phyloP scores from a whole-genome alignment of 768 basidiomycete species.

The Trametes maxima region DNA sequence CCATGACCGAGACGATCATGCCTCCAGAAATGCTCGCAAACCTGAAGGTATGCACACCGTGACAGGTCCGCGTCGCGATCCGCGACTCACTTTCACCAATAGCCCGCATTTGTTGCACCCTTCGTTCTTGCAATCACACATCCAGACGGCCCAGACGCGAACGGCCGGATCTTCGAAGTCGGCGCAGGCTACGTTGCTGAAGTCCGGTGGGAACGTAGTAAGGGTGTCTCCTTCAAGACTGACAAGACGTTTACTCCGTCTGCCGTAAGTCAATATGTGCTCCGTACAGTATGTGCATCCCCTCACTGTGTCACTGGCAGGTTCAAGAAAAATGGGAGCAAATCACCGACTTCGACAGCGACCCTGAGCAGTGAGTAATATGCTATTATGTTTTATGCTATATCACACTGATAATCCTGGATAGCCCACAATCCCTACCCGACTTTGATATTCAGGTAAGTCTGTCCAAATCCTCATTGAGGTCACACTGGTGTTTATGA shows the following conservation, averaged over 20 bases:
- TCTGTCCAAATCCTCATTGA: neutral
- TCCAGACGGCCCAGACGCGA: constrained; percentile 78
- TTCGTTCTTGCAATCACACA: constrained; percentile 88
- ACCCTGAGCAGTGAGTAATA: constrained; percentile 61
- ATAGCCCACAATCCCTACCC: constrained; percentile 62
- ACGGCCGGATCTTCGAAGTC: constrained; percentile 86
- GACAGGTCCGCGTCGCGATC: neutral
- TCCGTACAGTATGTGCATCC: neutral
- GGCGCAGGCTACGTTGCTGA: constrained; percentile 93
- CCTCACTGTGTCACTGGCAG: constrained; percentile 36
- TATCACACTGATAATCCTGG: constrained; percentile 6
- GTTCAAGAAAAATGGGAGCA: constrained; percentile 85
- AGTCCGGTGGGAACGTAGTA: constrained; percentile 90
- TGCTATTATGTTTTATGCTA: neutral
- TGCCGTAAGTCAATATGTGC: constrained; percentile 58
- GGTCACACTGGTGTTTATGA: neutral
- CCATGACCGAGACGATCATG: constrained; percentile 96
- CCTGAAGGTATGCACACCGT: constrained; percentile 54
- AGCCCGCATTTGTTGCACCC: constrained; percentile 93
- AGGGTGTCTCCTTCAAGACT: constrained; percentile 86
- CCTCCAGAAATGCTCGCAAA: constrained; percentile 92
- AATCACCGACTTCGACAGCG: constrained; percentile 71
- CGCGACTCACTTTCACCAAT: constrained; percentile 10
- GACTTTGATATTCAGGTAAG: constrained; percentile 65
- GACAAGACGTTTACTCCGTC: constrained; percentile 92